Conservation (phyloP, 148 eudicot species). For the Cornus florida region DNA sequence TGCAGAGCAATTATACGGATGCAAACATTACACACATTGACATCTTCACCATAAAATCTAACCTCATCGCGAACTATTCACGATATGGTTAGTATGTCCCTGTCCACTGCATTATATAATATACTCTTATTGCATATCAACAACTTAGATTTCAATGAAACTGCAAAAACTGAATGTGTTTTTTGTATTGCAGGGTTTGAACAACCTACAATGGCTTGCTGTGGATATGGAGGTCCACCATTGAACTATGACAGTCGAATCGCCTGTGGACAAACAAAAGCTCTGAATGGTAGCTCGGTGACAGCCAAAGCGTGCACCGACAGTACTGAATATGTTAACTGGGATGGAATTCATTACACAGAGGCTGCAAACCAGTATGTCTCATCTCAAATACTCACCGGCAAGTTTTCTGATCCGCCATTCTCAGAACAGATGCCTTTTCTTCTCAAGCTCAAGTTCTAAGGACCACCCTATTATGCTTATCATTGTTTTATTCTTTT, state of each 20-base stretch:
- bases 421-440: slow-evolving; percentile 56
- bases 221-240: slow-evolving; percentile 91
- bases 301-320: slow-evolving; percentile 67
- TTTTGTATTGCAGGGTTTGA: slow-evolving; percentile 63
- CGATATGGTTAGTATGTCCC: slow-evolving; percentile 59
- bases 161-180: neutral
- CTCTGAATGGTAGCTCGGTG: slow-evolving; percentile 66
- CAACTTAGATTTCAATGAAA: too few relatives aligned
- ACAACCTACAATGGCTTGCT: slow-evolving; percentile 79
- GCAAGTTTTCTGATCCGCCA: slow-evolving; percentile 67
- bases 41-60: slow-evolving; percentile 71
- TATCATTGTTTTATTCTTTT: slow-evolving; percentile 1
- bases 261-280: slow-evolving; percentile 66
- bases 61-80: slow-evolving; percentile 76
- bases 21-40: slow-evolving; percentile 79
- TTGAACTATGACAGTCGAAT: slow-evolving; percentile 67
- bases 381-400: slow-evolving; percentile 59
- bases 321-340: slow-evolving; percentile 52
- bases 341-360: slow-evolving; percentile 80
- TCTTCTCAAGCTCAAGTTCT: slow-evolving; percentile 55
- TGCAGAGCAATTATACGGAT: slow-evolving; percentile 66
- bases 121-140: neutral
- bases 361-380: slow-evolving; percentile 71
- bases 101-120: neutral
- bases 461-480: neutral